phyloP scores from a whole-genome alignment of 2,329 filamentous ascomycete genomes.

The Fusarium veterinarium region DNA sequence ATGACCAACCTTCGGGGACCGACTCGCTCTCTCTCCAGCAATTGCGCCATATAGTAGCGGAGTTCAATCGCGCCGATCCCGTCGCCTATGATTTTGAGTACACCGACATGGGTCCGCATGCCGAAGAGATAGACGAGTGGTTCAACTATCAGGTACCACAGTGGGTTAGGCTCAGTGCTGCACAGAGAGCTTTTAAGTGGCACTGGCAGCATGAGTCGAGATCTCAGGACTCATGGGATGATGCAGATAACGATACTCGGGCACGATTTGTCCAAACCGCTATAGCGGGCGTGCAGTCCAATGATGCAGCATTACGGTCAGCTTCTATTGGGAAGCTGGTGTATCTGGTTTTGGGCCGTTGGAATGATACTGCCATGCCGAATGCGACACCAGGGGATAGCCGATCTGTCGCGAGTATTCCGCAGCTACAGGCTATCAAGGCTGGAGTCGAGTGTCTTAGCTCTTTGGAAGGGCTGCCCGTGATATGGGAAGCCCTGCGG shows the following conservation, averaged over 20 bases:
- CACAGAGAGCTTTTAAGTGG: slow-evolving; percentile 80
- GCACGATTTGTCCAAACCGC: slow-evolving; percentile 67
- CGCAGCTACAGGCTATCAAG: slow-evolving; percentile 70
- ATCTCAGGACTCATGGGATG: slow-evolving; percentile 69
- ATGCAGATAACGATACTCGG: slow-evolving; percentile 67
- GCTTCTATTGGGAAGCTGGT: slow-evolving; percentile 68
- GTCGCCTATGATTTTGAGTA: slow-evolving; percentile 88
- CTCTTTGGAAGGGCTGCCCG: slow-evolving; percentile 61
- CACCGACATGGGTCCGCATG: slow-evolving; percentile 76
- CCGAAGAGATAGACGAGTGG: slow-evolving; percentile 97
- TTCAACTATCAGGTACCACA: slow-evolving; percentile 93
- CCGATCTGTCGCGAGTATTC: slow-evolving; percentile 63
- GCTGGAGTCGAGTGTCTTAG: slow-evolving; percentile 63
- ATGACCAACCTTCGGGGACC: slow-evolving; percentile 55
- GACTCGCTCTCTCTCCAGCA: slow-evolving; percentile 83
- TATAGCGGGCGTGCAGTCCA: slow-evolving; percentile 57
- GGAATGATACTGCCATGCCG: slow-evolving; percentile 73
- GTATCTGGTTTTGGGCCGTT: slow-evolving; percentile 75
- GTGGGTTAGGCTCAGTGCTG: slow-evolving; percentile 79
- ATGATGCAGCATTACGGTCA: slow-evolving; percentile 61
- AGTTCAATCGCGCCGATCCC: slow-evolving; percentile 76
- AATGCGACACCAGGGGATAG: slow-evolving; percentile 55
- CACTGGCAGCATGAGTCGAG: slow-evolving; percentile 72
- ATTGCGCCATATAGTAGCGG: slow-evolving; percentile 77
- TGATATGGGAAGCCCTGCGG: slow-evolving; percentile 64